Evolutionary conservation across 805 yeast genomes (phyloP).

Genomic region (Saturnispora diversa): DNA sequence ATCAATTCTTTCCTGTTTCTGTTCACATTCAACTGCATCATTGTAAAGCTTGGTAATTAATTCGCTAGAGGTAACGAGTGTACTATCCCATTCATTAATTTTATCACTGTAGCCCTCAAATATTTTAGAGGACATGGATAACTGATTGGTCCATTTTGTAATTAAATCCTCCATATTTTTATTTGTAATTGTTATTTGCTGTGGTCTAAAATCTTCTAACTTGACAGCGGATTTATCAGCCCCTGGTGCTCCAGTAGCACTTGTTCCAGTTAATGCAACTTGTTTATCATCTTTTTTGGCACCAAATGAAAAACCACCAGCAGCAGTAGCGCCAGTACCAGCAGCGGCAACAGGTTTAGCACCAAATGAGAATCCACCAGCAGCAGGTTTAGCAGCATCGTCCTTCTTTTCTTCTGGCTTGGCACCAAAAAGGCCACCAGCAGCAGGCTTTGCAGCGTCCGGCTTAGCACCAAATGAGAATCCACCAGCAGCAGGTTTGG

Average conservation of each 20-base stretch:
- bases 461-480: slow-evolving; percentile 9
- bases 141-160: slow-evolving; percentile 85
- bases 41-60: slow-evolving; percentile 70
- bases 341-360: slow-evolving; percentile 12
- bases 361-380: slow-evolving; percentile 16
- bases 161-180: slow-evolving; percentile 89
- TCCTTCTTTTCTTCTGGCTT: slow-evolving; percentile 6
- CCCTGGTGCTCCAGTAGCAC: slow-evolving; percentile 5
- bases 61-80: slow-evolving; percentile 76
- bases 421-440: slow-evolving; percentile 14
- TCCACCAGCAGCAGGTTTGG: slow-evolving; percentile 10
- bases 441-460: slow-evolving; percentile 5
- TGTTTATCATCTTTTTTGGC: slow-evolving; percentile 13
- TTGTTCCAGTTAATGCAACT: slow-evolving; percentile 2
- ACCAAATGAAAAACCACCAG: slow-evolving; percentile 18
- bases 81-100: slow-evolving; percentile 79
- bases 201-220: slow-evolving; percentile 52
- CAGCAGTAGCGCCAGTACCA: slow-evolving; percentile 10
- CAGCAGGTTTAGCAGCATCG: slow-evolving; percentile 11
- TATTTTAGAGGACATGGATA: slow-evolving; percentile 62
- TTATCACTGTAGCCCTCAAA: slow-evolving; percentile 69
- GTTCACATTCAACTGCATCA: slow-evolving; percentile 76
- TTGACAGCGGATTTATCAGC: slow-evolving; percentile 25
- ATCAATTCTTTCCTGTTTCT: slow-evolving; percentile 76
- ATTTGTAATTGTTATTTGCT: slow-evolving; percentile 74